Evolutionary conservation across 345 rosid species (phyloP).

Genomic region (Brassica napus): DNA sequence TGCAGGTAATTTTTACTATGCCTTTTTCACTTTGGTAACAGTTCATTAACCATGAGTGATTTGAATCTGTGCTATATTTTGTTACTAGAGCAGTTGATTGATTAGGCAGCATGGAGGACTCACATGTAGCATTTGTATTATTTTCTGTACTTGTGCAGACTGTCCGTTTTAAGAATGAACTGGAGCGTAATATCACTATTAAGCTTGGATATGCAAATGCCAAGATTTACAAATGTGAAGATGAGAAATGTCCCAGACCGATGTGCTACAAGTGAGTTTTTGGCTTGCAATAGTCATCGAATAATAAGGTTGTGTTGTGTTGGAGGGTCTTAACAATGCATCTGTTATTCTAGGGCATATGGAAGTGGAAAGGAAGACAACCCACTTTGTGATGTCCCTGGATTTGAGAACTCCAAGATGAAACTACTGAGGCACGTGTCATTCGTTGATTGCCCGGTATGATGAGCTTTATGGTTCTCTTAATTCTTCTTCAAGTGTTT

Average conservation of each 20-base stretch:
- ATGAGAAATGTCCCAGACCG: conserved; percentile 89
- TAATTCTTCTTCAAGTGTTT: neutral
- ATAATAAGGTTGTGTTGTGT: conserved; percentile 4
- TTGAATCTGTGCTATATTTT: neutral
- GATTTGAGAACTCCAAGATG: conserved; percentile 82
- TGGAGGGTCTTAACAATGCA: neutral
- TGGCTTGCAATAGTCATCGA: neutral
- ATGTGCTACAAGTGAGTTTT: conserved; percentile 82
- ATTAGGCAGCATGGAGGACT: too few relatives aligned
- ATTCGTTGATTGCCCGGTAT: conserved; percentile 97
- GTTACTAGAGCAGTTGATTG: neutral
- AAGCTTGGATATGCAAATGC: conserved; percentile 99
- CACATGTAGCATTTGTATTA: conserved; percentile 14
- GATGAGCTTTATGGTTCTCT: conserved; percentile 3
- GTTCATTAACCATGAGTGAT: neutral
- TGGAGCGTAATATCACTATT: conserved; percentile 97
- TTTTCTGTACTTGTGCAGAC: conserved; percentile 52
- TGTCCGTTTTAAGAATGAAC: conserved; percentile 92
- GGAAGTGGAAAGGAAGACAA: conserved; percentile 98
- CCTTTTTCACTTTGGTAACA: too few relatives aligned
- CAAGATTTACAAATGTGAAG: conserved; percentile 97
- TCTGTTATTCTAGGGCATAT: conserved; percentile 60
- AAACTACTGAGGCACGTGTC: conserved; percentile 92
- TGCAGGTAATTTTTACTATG: conserved; percentile 55
- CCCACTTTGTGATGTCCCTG: conserved; percentile 88